phyloP scores from a whole-genome alignment of 2,329 filamentous ascomycete genomes.

The Coniochaeta ligniaria region DNA sequence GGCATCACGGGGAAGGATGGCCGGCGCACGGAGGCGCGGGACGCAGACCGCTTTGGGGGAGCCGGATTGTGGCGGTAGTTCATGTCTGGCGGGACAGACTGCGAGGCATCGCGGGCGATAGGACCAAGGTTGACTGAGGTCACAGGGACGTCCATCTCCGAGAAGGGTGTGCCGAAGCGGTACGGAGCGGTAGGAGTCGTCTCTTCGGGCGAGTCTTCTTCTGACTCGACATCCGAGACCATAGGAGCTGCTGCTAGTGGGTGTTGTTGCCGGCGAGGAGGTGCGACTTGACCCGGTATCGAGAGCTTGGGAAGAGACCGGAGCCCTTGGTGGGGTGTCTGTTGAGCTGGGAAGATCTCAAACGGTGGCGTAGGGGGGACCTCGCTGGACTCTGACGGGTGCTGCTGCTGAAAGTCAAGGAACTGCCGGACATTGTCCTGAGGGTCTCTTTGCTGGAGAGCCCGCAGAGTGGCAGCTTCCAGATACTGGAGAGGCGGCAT shows the following conservation, averaged over 20 bases:
- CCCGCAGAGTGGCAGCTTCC: slow-evolving; percentile 65
- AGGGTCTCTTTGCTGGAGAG: slow-evolving; percentile 66
- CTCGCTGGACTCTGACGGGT: slow-evolving; percentile 34
- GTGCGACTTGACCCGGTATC: slow-evolving; percentile 36
- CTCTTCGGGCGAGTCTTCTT: slow-evolving; percentile 39
- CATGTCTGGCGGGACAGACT: slow-evolving; percentile 94
- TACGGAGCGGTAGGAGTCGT: slow-evolving; percentile 57
- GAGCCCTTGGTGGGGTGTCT: slow-evolving; percentile 44
- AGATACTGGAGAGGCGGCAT: slow-evolving; percentile 61
- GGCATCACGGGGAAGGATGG: slow-evolving; percentile 65
- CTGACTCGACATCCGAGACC: neutral
- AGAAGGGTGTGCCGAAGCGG: slow-evolving; percentile 79
- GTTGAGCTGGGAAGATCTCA: slow-evolving; percentile 47
- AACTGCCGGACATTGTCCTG: slow-evolving; percentile 94
- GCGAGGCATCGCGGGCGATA: slow-evolving; percentile 70
- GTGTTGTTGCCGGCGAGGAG: slow-evolving; percentile 15
- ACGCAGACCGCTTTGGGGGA: slow-evolving; percentile 37
- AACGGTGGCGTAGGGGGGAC: slow-evolving; percentile 66
- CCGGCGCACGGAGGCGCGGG: slow-evolving; percentile 51
- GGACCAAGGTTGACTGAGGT: slow-evolving; percentile 66
- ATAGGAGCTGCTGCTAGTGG: slow-evolving; percentile 9
- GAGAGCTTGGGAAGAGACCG: slow-evolving; percentile 55
- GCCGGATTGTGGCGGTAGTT: slow-evolving; percentile 51
- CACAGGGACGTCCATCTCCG: slow-evolving; percentile 82
- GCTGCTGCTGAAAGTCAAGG: slow-evolving; percentile 71